phyloP scores from a whole-genome alignment of 768 basidiomycete genomes.

The Mycena capillaripes region DNA sequence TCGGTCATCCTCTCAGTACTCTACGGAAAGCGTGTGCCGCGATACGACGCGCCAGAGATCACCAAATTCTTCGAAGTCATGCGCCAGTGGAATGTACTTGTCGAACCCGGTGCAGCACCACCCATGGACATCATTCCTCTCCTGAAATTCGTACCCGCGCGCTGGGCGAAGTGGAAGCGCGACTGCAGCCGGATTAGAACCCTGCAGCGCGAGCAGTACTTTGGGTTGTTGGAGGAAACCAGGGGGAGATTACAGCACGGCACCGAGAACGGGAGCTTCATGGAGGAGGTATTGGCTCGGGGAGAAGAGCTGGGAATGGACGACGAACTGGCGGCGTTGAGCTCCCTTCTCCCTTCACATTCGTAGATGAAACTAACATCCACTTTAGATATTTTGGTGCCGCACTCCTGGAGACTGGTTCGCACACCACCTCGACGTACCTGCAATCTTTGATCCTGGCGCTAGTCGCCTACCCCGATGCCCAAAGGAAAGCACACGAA shows the following conservation, averaged over 20 bases:
- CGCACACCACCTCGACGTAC: too few relatives aligned
- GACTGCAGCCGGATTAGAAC: constrained; percentile 35
- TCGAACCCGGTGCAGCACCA: constrained; percentile 25
- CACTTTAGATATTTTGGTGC: too few relatives aligned
- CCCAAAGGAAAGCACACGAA: too few relatives aligned
- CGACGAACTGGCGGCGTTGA: neutral
- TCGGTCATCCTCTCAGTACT: too few relatives aligned
- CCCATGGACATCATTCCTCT: constrained; percentile 38
- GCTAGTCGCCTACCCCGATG: too few relatives aligned
- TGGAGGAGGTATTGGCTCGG: constrained; percentile 46
- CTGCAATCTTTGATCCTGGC: too few relatives aligned
- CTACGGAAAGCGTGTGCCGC: too few relatives aligned
- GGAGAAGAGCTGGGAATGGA: neutral
- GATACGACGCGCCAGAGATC: constrained; percentile 21
- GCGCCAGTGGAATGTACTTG: neutral
- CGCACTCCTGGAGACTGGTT: too few relatives aligned
- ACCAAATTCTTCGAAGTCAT: constrained; percentile 19
- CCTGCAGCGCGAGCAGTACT: constrained; percentile 45
- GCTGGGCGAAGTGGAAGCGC: constrained; percentile 37
- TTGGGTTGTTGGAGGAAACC: constrained; percentile 41
- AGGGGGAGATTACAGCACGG: constrained; percentile 42
- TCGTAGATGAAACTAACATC: too few relatives aligned
- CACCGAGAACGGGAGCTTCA: constrained; percentile 43
- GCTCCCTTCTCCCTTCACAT: neutral
- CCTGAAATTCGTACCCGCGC: constrained; percentile 34